These are phyloP conservation scores for Danielozyma ontarioensis DNA, from an alignment of 805 yeast genomes.

Conservation along the genomic window DNA sequence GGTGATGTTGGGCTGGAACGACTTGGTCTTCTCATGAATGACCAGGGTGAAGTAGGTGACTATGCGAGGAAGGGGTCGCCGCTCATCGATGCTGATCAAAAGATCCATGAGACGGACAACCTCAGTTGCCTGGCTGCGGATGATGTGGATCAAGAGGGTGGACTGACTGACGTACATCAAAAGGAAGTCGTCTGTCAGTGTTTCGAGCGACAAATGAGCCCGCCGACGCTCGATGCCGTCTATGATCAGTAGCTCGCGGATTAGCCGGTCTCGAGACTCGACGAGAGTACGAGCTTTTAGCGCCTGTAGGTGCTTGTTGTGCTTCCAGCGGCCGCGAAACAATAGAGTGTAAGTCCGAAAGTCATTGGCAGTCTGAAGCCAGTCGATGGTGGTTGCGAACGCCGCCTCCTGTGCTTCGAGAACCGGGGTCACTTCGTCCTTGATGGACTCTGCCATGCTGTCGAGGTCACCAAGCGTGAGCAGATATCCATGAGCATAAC, in stretches of 20 bases:
- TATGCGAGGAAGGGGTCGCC: slow-evolving; percentile 14
- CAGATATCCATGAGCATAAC: background rate
- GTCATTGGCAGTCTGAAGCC: slow-evolving; percentile 26
- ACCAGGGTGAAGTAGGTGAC: slow-evolving; percentile 10
- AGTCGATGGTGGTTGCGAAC: slow-evolving; percentile 11
- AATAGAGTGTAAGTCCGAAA: slow-evolving; percentile 16
- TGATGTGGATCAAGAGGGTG: slow-evolving; percentile 14
- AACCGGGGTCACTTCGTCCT: slow-evolving; percentile 10
- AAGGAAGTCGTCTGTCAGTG: slow-evolving; percentile 18
- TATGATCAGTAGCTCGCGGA: slow-evolving; percentile 4
- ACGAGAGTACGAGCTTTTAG: slow-evolving; percentile 10
- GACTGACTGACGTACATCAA: slow-evolving; percentile 21
- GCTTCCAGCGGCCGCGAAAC: slow-evolving; percentile 7
- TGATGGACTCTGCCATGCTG: slow-evolving; percentile 15
- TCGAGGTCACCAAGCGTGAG: slow-evolving; percentile 20
- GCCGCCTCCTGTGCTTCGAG: slow-evolving; percentile 12
- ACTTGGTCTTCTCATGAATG: background rate
- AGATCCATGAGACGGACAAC: slow-evolving; percentile 12
- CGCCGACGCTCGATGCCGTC: slow-evolving; percentile 3
- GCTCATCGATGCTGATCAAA: slow-evolving; percentile 16
- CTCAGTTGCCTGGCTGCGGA: slow-evolving; percentile 11
- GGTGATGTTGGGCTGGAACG: background rate
- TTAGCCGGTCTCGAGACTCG: slow-evolving; percentile 7
- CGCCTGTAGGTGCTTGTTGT: slow-evolving; percentile 10
- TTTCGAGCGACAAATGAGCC: slow-evolving; percentile 2